Conservation (phyloP, 345 rosid species). For the Gossypium sturtianum region DNA sequence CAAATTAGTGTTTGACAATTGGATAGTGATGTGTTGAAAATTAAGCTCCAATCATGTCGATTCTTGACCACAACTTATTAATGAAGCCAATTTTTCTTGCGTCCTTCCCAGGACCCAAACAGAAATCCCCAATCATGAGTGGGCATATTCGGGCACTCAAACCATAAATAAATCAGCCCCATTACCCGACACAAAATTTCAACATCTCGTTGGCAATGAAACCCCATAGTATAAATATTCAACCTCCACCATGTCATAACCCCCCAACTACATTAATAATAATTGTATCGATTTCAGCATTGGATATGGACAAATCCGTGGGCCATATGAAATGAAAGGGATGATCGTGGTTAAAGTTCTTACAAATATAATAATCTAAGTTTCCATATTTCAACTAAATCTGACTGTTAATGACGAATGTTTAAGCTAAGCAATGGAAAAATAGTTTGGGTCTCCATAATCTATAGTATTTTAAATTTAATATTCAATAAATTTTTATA, state of each 20-base stretch:
- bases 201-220: background rate
- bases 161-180: background rate
- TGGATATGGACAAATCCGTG: no score
- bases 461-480: no score
- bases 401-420: no score
- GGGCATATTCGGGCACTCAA: background rate
- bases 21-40: background rate
- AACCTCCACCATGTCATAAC: background rate
- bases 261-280: no score
- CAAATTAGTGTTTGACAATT: background rate
- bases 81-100: background rate
- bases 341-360: background rate
- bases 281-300: no score
- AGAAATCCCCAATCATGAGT: background rate
- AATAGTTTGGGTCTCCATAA: background rate
- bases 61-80: background rate
- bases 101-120: conserved; percentile 4
- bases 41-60: background rate
- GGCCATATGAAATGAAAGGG: background rate
- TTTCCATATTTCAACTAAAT: background rate
- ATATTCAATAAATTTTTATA: no score
- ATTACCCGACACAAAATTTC: background rate
- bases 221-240: background rate
- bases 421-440: background rate
- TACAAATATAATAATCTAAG: background rate